Base-by-base conservation (phyloP, 208 protist species). In the Kentomonas sorsogonicus region DNA sequence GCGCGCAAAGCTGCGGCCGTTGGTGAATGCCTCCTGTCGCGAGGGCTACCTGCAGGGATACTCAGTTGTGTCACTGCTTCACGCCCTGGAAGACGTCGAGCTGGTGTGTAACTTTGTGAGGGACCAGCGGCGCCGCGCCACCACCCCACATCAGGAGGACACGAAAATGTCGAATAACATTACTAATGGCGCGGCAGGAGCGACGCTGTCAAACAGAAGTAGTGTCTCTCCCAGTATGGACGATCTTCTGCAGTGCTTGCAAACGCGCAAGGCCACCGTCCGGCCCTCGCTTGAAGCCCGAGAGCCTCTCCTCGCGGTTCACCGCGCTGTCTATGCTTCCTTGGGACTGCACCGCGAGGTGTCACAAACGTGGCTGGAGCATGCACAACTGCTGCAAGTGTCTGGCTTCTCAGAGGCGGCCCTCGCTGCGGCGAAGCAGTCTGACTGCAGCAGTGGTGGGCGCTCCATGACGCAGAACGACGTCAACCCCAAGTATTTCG, bases 261-360 rank as follows among this genome's bases (percentile, higher is more conserved):
- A 72, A 0, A 36, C 43, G 46, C 74, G 82, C 0, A 66, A 72
- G 34, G 31, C 63, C 9, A 54, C 84, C 43, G 77, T 73, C 0
- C 79, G 91, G 23, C 60, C 67, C 11, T 91, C 86, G 3, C 74
- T 89, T 2, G 72, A 83, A 18, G 72, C 70, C 5, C 79, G 77
- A 13, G 89, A 97, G 59, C 77, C 87, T 36, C 57, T 97, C 7
- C 65, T 96, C 33, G 79, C 83, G 7, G 47, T 94, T 22, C 89
- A 94, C 45, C 81, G 89, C 27, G 64, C 77, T 30, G 63, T 97
- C 40, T 94, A 86, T 68, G 51, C 70, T 20, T 69, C 83, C 9
- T 64, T 94, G 15, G 58, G 60, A 7, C 66, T 89, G 52, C 46
- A 67, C 3, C 59, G 74, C n/a, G 69, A 79, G 43, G 75, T 89